Evolutionary conservation across 2,329 filamentous ascomycete species (phyloP).

Genomic region (Diaporthe longicolla): DNA sequence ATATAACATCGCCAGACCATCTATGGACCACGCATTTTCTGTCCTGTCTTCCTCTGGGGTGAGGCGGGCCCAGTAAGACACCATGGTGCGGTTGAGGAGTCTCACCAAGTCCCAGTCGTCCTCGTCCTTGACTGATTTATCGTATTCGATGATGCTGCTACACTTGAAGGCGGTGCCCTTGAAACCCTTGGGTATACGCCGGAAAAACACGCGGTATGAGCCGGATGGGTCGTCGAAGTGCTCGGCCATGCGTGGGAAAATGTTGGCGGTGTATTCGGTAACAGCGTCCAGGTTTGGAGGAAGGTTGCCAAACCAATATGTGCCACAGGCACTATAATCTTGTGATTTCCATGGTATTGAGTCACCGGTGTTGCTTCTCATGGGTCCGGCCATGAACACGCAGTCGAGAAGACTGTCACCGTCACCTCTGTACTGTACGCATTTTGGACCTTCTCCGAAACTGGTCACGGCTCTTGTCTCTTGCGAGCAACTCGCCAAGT

Average conservation of each 20-base stretch:
- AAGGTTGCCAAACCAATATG: constrained; percentile 48
- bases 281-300: constrained; percentile 46
- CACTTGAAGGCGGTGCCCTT: background rate
- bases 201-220: constrained; percentile 46
- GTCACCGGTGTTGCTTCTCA: constrained; percentile 43
- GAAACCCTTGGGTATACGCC: constrained; percentile 28
- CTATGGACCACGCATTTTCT: constrained; percentile 44
- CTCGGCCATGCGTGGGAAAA: constrained; percentile 43
- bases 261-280: constrained; percentile 44
- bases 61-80: constrained; percentile 43
- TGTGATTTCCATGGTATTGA: background rate
- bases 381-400: constrained; percentile 47
- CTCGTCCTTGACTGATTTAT: constrained; percentile 41
- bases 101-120: constrained; percentile 46
- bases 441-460: constrained; percentile 46
- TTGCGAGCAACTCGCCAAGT: constrained; percentile 42
- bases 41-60: constrained; percentile 31
- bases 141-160: constrained; percentile 47
- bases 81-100: constrained; percentile 44
- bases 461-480: constrained; percentile 46
- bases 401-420: constrained; percentile 43
- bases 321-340: constrained; percentile 42
- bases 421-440: constrained; percentile 41
- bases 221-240: constrained; percentile 43
- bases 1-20: constrained; percentile 39